Base-by-base conservation (phyloP, 2,329 filamentous ascomycete genomes). In the Apiospora aurea region DNA sequence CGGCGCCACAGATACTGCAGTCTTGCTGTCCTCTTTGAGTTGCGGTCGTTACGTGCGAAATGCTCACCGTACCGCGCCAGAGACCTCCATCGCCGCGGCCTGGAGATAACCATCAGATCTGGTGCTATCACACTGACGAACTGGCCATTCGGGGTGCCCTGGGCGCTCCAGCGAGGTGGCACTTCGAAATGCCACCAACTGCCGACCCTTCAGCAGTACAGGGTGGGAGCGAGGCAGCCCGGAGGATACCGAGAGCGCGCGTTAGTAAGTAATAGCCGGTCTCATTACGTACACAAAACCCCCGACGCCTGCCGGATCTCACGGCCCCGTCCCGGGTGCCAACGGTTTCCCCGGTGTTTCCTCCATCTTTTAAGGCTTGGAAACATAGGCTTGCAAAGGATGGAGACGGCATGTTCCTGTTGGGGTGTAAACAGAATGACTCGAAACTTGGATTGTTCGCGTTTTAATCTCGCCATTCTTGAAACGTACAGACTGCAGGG, bases 211-310 rank as follows among this genome's bases (percentile, higher is more conserved):
- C 57, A 64, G 29, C 34, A 41, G 21, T 64, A 29, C 34, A 41
- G 29, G 18, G 57, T 61, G 53, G 29, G 53, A 61, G 53, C 26
- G 7, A 34, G 16, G 2, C 53, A 64, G n/a, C 21, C 34, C 21
- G 57, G 57, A 41, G 57, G 57, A n/a, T 64, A 41, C 57, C 34
- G 57, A 41, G 57, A 41, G 57, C 57, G 57, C 57, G 57, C 57
- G 24, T 64, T 64, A 64, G 41, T 64, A 21, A 64, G 34, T 64
- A 64, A 41, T 64, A 64, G 57, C 57, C 34, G 57, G 57, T 64
- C 29, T 64, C 57, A 64, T 64, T 64, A 64, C 57, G 57, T 64
- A 64, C 57, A 64, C 18, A 21, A 64, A 41, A 4, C 29, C 34
- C 34, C 57, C 57, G 57, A 38, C 57, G 18, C 16, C 18, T 18